phyloP scores from a whole-genome alignment of 2,329 filamentous ascomycete species.

The Blastomyces parvus region DNA sequence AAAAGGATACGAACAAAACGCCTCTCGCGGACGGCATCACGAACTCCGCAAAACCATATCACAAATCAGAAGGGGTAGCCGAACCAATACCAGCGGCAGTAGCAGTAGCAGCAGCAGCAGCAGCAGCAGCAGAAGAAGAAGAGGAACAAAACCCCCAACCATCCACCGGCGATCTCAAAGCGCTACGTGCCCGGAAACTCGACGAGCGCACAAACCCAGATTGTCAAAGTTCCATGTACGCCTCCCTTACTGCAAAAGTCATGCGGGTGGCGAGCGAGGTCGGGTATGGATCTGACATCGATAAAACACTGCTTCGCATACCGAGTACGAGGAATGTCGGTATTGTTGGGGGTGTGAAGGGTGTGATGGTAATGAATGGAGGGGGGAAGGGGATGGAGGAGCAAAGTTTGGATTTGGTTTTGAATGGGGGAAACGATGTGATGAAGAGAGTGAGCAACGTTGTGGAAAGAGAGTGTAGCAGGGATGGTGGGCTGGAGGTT shows the following conservation, averaged over 20 bases:
- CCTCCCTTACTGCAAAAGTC: conserved; percentile 73
- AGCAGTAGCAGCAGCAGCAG: too few species aligned
- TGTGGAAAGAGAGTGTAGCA: conserved; percentile 45
- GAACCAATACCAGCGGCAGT: neutral
- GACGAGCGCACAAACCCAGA: conserved; percentile 25
- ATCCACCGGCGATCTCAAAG: conserved; percentile 32
- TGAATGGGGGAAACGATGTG: neutral
- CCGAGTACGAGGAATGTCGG: conserved; percentile 38
- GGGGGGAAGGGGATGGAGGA: neutral
- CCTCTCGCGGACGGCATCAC: conserved; percentile 26
- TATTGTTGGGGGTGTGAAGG: conserved; percentile 15
- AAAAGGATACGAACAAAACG: conserved; percentile 6
- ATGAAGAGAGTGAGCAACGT: conserved; percentile 51
- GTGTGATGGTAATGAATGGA: conserved; percentile 25
- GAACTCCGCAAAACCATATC: neutral
- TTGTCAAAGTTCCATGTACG: conserved; percentile 60
- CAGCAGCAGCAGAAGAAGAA: neutral
- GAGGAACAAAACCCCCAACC: conserved; percentile 21
- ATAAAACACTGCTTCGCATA: conserved; percentile 80
- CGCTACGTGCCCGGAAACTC: conserved; percentile 30
- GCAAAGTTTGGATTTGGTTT: neutral
- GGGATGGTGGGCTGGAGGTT: conserved; percentile 36
- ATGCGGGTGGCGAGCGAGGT: conserved; percentile 58
- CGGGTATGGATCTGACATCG: conserved; percentile 67
- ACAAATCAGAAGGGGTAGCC: neutral